Conservation (phyloP, 441 rosid genomes). For the Gossypium schwendimanii region DNA sequence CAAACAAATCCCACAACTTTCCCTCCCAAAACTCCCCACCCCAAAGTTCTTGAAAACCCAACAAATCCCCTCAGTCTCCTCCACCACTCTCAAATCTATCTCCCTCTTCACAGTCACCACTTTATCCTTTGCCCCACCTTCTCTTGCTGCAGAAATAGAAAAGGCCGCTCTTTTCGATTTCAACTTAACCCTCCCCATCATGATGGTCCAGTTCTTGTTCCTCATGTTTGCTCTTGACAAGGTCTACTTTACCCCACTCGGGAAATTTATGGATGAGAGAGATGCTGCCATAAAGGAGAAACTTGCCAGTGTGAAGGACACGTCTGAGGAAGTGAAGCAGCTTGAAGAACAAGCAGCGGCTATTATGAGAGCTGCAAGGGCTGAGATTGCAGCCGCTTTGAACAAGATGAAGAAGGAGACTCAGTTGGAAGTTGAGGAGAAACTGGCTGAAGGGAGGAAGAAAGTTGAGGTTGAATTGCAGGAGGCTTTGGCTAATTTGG, state of each 20-base stretch:
- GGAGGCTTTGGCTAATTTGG: constrained; percentile 64
- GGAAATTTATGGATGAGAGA: constrained; percentile 83
- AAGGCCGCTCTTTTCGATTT: constrained; percentile 88
- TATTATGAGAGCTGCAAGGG: constrained; percentile 74
- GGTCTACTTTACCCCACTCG: constrained; percentile 65
- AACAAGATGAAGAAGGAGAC: constrained; percentile 91
- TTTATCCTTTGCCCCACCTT: constrained; percentile 46
- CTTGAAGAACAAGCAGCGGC: constrained; percentile 79
- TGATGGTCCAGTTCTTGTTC: constrained; percentile 63
- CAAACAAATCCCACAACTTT: constrained; percentile 30
- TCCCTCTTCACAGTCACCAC: constrained; percentile 48
- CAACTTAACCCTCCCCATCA: constrained; percentile 81
- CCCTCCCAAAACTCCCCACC: constrained; percentile 33
- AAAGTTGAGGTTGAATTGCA: constrained; percentile 70
- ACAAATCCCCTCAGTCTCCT: constrained; percentile 29
- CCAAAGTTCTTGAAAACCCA: constrained; percentile 27
- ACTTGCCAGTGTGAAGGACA: constrained; percentile 70
- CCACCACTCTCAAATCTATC: constrained; percentile 45
- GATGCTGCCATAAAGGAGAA: constrained; percentile 74
- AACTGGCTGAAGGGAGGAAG: constrained; percentile 55
- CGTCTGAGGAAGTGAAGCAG: constrained; percentile 67
- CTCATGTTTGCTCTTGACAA: constrained; percentile 86
- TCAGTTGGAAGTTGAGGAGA: constrained; percentile 61
- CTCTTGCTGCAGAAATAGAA: constrained; percentile 67
- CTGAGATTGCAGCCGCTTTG: constrained; percentile 79